Conservation (phyloP, 1,284 basidiomycete species). For the Phenoliferia sp. region DNA sequence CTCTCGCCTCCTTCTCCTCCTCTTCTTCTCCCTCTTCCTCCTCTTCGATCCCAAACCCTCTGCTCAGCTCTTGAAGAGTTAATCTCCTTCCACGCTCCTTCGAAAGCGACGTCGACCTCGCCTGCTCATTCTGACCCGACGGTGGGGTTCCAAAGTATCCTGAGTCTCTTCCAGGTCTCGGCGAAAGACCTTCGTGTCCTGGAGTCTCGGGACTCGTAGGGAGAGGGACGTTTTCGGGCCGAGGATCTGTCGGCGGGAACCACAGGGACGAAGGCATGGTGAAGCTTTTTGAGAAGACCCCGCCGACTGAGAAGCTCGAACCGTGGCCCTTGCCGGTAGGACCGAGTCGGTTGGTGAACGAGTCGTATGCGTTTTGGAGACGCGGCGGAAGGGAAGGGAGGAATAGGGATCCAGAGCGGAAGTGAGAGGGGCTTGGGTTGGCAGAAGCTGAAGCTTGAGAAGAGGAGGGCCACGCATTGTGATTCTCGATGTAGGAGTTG, state of each 20-base stretch:
- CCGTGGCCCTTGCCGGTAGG: conserved; percentile 1
- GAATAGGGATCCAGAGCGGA: conserved; percentile 19
- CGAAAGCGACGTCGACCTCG: background rate
- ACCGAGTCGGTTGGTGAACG: background rate
- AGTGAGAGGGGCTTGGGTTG: background rate
- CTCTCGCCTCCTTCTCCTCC: background rate
- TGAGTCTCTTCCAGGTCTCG: background rate
- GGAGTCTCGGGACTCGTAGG: background rate
- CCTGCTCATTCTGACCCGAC: too few species aligned
- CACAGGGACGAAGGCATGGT: conserved; percentile 4
- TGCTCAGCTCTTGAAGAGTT: conserved; percentile 1
- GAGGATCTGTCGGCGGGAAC: background rate
- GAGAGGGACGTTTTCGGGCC: background rate
- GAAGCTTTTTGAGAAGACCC: conserved; percentile 8
- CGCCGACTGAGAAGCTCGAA: background rate
- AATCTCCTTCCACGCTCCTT: background rate
- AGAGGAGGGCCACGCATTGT: background rate
- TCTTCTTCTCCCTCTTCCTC: conserved; percentile 4
- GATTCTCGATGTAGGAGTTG: background rate
- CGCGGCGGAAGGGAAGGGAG: conserved; percentile 8
- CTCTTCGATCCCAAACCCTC: conserved; percentile 6
- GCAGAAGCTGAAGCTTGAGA: background rate
- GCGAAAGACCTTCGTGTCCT: background rate
- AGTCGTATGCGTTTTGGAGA: conserved; percentile 14
- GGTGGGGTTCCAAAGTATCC: background rate